Percentiles rank a stretch among this genome's conserved stretches.
Conservation (phyloP, 2,329 filamentous ascomycete genomes). For the Neopestalotiopsis rosae region DNA sequence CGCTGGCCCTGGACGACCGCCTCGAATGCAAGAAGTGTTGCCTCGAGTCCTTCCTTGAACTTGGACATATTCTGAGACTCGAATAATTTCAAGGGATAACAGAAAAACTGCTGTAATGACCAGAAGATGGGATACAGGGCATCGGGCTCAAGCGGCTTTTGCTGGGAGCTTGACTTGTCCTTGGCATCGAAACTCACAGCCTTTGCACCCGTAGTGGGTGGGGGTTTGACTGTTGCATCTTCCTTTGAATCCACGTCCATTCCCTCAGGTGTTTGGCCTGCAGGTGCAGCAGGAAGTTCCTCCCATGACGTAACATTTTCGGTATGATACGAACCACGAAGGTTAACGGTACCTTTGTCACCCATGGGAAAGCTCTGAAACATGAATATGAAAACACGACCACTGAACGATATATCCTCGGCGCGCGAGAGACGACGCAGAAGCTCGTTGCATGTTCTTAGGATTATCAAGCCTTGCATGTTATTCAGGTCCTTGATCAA, state of each 20-base stretch:
- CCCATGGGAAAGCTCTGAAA: conserved; percentile 95
- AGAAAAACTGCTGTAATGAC: conserved; percentile 91
- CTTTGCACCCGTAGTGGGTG: conserved; percentile 42
- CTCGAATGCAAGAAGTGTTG: conserved; percentile 63
- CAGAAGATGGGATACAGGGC: conserved; percentile 90
- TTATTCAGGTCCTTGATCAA: conserved; percentile 82
- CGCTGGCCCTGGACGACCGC: conserved; percentile 55
- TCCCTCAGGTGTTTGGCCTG: conserved; percentile 46
- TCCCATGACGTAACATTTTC: conserved; percentile 93
- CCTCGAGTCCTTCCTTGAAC: conserved; percentile 80
- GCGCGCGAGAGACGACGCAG: conserved; percentile 92
- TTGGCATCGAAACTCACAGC: conserved; percentile 50
- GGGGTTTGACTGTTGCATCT: conserved; percentile 29
- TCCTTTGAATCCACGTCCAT: conserved; percentile 69
- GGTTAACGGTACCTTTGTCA: conserved; percentile 96
- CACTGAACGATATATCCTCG: conserved; percentile 96
- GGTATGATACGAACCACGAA: conserved; percentile 92
- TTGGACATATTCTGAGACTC: conserved; percentile 72
- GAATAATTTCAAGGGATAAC: conserved; percentile 85
- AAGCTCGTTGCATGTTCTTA: conserved; percentile 95
- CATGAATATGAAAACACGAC: conserved; percentile 96
- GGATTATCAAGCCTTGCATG: conserved; percentile 84
- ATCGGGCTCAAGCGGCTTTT: conserved; percentile 68
- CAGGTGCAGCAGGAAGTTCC: conserved; percentile 48
- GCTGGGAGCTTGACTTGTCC: conserved; percentile 41